Base-by-base conservation (phyloP, 2,329 filamentous ascomycete genomes). In the Penicillium sclerotigenum region DNA sequence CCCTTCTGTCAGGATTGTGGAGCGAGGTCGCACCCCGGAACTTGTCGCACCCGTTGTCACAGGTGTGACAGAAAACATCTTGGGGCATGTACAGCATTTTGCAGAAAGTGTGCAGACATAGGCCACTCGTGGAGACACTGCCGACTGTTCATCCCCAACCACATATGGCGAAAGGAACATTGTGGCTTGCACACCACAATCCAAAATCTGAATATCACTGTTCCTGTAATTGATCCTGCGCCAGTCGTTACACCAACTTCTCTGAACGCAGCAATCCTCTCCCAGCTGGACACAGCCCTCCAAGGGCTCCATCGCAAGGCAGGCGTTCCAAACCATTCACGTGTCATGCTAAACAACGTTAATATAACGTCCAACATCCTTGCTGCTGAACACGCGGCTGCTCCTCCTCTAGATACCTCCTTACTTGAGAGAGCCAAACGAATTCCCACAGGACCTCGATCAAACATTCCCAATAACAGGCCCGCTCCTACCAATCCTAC, bases 71-170 rank as follows among this genome's bases (percentile, higher is more conserved):
- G 1, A 3, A 40, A 3, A 4, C 36, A 49, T 4, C 0, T 5
- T 13, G 34, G 47, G 5, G 18, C 6, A 8, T 49, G 47, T 8
- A 49, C 47, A 4, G 36, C 47, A 0, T 50, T 50, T n/a, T 50
- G 47, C 4, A 41, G 14, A 3, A 50, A 50, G 2, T 50, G 47
- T 4, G 18, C 36, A 10, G 36, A 18, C 1, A 33, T 31, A 4
- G 47, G 47, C 2, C 47, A 50, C 20, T 41, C 36, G 1, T 41
- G 36, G 36, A 13, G 26, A 5, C 36, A 31, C 26, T 50, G 47
- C 20, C 9, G 26, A 0, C 18, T 41, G 4, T 24, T 24, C 4
- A 16, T 50, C 9, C 47, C 47, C 1, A 7, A 29, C 3, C 36
- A 41, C 4, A 13, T 22, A 6, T 41, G 47, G 47, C 13, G 1